A percentile compares a stretch with the other conserved stretches of the same genome.
Evolutionary conservation across 2,329 filamentous ascomycete species (phyloP).

Genomic region (Aspergillus pseudoglaucus): DNA sequence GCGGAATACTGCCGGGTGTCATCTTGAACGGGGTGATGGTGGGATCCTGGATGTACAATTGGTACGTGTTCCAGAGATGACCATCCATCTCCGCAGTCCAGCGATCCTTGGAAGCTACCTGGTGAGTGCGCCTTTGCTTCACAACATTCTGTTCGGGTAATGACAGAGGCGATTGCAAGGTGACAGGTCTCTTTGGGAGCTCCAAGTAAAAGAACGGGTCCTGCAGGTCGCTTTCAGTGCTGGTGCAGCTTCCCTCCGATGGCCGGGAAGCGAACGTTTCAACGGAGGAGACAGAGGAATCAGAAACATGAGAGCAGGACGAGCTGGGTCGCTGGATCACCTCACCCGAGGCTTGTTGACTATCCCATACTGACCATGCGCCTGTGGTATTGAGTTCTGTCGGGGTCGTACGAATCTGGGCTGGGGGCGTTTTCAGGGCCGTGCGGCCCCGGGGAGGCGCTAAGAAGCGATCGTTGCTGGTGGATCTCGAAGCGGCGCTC

Average conservation of each 20-base stretch:
- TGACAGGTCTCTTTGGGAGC: constrained; percentile 29
- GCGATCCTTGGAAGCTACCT: constrained; percentile 23
- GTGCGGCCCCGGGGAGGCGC: constrained; percentile 34
- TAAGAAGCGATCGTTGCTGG: constrained; percentile 30
- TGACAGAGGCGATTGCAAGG: constrained; percentile 33
- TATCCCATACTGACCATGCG: constrained; percentile 27
- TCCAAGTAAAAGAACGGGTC: constrained; percentile 50
- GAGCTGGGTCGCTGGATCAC: constrained; percentile 51
- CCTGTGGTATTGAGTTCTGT: constrained; percentile 23
- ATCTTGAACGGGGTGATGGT: constrained; percentile 62
- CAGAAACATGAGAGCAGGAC: constrained; percentile 52
- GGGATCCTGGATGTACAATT: constrained; percentile 59
- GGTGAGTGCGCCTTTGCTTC: constrained; percentile 12
- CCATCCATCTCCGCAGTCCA: constrained; percentile 61
- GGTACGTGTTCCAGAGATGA: constrained; percentile 61
- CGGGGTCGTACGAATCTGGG: constrained; percentile 37
- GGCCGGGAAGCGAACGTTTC: constrained; percentile 51
- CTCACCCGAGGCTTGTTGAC: constrained; percentile 30
- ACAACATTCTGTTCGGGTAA: constrained; percentile 1
- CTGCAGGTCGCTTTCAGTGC: constrained; percentile 52
- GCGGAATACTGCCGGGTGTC: constrained; percentile 56
- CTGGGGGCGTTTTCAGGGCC: constrained; percentile 38
- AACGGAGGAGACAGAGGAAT: constrained; percentile 56
- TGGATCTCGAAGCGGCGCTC: constrained; percentile 14
- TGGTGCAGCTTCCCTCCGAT: constrained; percentile 57